Percentiles rank a stretch among this genome's conserved stretches.
Evolutionary conservation across 768 basidiomycete genomes (phyloP).

Genomic region (Lactarius sanguifluus): DNA sequence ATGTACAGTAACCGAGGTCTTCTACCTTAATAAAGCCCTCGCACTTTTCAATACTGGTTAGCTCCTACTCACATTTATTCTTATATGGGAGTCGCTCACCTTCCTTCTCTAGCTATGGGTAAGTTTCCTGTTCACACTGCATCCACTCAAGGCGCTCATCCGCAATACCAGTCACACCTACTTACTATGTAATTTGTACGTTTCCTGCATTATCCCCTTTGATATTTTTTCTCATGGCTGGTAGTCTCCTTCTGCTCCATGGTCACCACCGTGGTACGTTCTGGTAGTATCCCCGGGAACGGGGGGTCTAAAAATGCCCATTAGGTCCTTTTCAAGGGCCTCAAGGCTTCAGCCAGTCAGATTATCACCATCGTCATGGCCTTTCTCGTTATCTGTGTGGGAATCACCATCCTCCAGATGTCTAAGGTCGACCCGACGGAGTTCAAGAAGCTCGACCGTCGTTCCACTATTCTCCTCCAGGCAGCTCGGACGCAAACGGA

Average conservation of each 20-base stretch:
- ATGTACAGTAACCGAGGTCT: constrained; percentile 77
- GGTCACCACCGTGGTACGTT: constrained; percentile 73
- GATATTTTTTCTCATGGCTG: constrained; percentile 20
- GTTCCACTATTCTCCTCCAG: constrained; percentile 86
- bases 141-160: constrained; percentile 33
- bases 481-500: constrained; percentile 77
- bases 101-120: constrained; percentile 59
- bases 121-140: constrained; percentile 33
- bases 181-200: constrained; percentile 83
- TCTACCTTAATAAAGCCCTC: constrained; percentile 93
- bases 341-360: constrained; percentile 69
- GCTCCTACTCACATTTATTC: constrained; percentile 31
- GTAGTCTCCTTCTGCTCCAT: constrained; percentile 83
- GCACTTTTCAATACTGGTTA: constrained; percentile 90
- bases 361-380: constrained; percentile 92
- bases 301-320: neutral
- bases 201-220: constrained; percentile 7
- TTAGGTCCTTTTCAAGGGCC: constrained; percentile 86
- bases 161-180: constrained; percentile 64
- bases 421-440: constrained; percentile 87
- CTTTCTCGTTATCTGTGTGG: constrained; percentile 87
- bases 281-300: neutral
- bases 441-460: constrained; percentile 77
- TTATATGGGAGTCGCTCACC: constrained; percentile 20
- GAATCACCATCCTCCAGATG: constrained; percentile 94